Conservation (phyloP, 2,329 filamentous ascomycete genomes). For the Xylaria arbuscula region DNA sequence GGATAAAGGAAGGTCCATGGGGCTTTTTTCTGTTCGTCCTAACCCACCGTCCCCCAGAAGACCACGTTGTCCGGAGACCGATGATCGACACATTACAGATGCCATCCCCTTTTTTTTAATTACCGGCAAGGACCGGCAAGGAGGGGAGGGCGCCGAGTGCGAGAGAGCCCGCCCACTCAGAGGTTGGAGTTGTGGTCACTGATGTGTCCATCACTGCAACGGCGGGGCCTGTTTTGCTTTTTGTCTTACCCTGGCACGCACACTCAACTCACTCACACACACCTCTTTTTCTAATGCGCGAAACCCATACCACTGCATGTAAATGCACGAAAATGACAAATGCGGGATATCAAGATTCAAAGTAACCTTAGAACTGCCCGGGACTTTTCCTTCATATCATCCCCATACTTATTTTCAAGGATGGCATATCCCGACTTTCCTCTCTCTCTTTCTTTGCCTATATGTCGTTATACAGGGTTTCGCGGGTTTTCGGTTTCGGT, state of each 20-base stretch:
- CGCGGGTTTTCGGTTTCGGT: slow-evolving; percentile 23
- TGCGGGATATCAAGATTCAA: slow-evolving; percentile 15
- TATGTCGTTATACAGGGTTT: background rate
- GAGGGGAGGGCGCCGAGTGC: slow-evolving; percentile 13
- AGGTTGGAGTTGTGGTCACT: background rate
- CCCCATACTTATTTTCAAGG: slow-evolving; percentile 9
- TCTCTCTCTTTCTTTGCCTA: too few relatives aligned
- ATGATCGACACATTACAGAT: slow-evolving; percentile 37
- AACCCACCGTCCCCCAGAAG: slow-evolving; percentile 22
- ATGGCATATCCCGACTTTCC: background rate
- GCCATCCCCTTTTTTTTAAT: slow-evolving; percentile 33
- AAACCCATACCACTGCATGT: slow-evolving; percentile 13
- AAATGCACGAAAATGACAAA: slow-evolving; percentile 34
- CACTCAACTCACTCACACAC: slow-evolving; percentile 29
- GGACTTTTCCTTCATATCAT: slow-evolving; percentile 28
- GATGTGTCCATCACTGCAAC: slow-evolving; percentile 25
- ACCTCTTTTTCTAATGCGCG: background rate
- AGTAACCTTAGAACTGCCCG: slow-evolving; percentile 13
- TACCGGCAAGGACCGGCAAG: slow-evolving; percentile 31
- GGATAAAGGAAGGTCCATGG: slow-evolving; percentile 11
- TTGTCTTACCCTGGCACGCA: slow-evolving; percentile 16
- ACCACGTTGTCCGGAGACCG: slow-evolving; percentile 39
- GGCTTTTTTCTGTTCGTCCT: background rate
- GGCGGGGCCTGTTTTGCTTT: slow-evolving; percentile 19
- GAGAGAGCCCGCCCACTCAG: background rate